Evolutionary conservation across 2,329 filamentous ascomycete genomes (phyloP).

Genomic region (Sporothrix pallida): DNA sequence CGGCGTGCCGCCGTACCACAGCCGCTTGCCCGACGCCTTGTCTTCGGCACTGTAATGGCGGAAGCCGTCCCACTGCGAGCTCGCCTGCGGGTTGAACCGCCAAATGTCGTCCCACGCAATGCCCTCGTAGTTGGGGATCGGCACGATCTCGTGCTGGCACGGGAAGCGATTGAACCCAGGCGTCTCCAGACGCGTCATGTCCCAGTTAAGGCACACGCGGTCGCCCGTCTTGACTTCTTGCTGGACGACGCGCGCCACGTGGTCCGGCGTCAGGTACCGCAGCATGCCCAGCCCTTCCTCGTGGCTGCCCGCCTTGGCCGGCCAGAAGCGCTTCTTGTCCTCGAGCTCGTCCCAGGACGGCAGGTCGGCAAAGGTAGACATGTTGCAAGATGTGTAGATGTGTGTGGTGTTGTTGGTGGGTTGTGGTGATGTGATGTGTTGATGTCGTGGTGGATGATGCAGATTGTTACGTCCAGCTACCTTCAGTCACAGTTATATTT

Average conservation of each 20-base stretch:
- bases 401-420: neutral
- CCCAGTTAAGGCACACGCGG: constrained; percentile 50
- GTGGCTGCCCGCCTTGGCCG: constrained; percentile 51
- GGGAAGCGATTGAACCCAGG: constrained; percentile 29
- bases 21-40: neutral
- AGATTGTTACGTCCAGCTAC: neutral
- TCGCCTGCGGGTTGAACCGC: constrained; percentile 37
- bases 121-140: constrained; percentile 30
- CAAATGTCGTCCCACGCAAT: constrained; percentile 47
- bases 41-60: constrained; percentile 28
- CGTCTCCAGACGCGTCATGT: constrained; percentile 28
- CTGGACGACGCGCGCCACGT: constrained; percentile 48
- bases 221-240: constrained; percentile 59
- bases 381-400: neutral
- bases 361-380: constrained; percentile 20
- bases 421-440: neutral
- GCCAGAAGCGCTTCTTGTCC: constrained; percentile 44
- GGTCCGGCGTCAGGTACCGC: constrained; percentile 53
- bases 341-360: constrained; percentile 28
- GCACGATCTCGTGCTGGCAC: constrained; percentile 26
- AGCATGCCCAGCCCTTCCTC: constrained; percentile 52
- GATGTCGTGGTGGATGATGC: neutral
- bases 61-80: constrained; percentile 33
- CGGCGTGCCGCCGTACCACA: constrained; percentile 28
- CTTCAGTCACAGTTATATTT: neutral